Evolutionary conservation across 176 grass and related monocot species (phyloP).

Genomic region (Themeda triandra): DNA sequence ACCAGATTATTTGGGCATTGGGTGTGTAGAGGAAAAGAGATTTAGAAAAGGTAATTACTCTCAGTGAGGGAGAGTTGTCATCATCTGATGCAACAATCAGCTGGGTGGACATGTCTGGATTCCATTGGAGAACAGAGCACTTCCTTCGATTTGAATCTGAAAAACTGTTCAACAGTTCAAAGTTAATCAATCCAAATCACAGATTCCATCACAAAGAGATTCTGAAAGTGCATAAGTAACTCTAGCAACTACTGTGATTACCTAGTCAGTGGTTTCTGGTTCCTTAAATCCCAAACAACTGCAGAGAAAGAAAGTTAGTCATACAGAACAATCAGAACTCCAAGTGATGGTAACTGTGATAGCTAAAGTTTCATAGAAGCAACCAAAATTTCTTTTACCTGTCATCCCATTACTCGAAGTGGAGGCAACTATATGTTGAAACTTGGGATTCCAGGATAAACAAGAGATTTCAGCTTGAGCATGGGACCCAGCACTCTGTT

Average conservation of each 20-base stretch:
- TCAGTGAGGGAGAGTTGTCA: slow-evolving; percentile 83
- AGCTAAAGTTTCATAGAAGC: neutral
- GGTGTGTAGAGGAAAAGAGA: neutral
- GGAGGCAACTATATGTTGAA: slow-evolving; percentile 86
- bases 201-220: neutral
- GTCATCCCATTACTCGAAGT: slow-evolving; percentile 95
- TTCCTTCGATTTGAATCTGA: slow-evolving; percentile 83
- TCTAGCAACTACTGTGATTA: slow-evolving; percentile 26
- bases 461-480: slow-evolving; percentile 87
- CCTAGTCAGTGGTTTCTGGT: slow-evolving; percentile 86
- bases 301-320: slow-evolving; percentile 31
- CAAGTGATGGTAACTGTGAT: neutral
- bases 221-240: slow-evolving; percentile 16
- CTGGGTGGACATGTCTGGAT: slow-evolving; percentile 91
- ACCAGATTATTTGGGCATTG: neutral
- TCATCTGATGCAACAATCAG: slow-evolving; percentile 96
- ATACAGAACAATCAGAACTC: slow-evolving; percentile 16
- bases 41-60: slow-evolving; percentile 56
- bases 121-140: slow-evolving; percentile 99
- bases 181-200: slow-evolving; percentile 23
- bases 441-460: slow-evolving; percentile 96
- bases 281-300: slow-evolving; percentile 99
- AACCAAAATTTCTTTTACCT: slow-evolving; percentile 39
- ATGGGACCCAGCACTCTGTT: slow-evolving; percentile 83
- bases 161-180: slow-evolving; percentile 56